These are phyloP conservation scores for Houttuynia cordata DNA, from an alignment of 164 flowering plant species.

Conservation along the genomic window DNA sequence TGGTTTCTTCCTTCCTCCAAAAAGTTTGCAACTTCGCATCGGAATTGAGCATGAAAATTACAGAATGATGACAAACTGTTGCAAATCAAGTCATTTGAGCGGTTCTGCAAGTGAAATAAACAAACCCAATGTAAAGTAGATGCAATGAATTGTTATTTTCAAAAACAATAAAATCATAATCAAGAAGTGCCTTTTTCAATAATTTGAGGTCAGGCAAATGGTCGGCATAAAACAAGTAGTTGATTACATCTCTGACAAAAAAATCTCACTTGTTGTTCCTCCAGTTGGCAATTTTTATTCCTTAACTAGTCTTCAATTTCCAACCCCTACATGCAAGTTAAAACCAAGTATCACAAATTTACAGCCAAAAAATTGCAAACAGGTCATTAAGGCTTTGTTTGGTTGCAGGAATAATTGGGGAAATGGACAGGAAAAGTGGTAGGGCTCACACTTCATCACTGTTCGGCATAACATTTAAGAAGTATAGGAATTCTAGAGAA, in stretches of 20 bases:
- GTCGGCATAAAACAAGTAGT: background rate
- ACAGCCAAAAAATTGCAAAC: no score
- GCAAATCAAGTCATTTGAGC: slow-evolving; percentile 23
- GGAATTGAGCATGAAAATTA: slow-evolving; percentile 36
- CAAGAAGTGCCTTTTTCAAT: no score
- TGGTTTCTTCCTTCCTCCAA: slow-evolving; percentile 43
- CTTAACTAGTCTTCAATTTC: slow-evolving; percentile 80
- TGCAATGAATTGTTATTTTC: no score
- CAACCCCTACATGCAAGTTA: slow-evolving; percentile 42
- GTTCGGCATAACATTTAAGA: no score
- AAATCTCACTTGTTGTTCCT: slow-evolving; percentile 52
- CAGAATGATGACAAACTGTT: slow-evolving; percentile 34
- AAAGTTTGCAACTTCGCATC: slow-evolving; percentile 28
- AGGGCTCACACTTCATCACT: no score
- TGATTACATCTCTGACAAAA: background rate
- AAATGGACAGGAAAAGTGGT: no score
- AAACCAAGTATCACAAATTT: background rate
- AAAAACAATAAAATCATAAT: no score
- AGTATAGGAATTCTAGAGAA: no score
- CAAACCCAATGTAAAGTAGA: no score
- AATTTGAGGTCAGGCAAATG: no score
- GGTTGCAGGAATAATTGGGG: no score
- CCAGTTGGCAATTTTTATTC: slow-evolving; percentile 43
- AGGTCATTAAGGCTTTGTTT: no score
- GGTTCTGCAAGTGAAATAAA: slow-evolving; percentile 28